Percentiles rank a stretch among this genome's conserved stretches.
phyloP scores from a whole-genome alignment of 1,284 basidiomycete genomes.

The Puccinia horiana region DNA sequence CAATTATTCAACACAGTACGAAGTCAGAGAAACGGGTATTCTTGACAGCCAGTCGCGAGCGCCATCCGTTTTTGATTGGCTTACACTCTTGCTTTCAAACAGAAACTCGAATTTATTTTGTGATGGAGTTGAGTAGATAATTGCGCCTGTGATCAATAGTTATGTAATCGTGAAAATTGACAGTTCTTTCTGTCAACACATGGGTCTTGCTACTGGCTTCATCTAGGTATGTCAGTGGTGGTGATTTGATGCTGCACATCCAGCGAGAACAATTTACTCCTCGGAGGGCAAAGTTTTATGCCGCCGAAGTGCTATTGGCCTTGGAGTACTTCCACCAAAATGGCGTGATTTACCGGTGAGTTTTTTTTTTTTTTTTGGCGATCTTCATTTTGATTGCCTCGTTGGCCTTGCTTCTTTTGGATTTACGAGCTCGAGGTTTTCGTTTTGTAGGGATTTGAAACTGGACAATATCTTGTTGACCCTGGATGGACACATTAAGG shows the following conservation, averaged over 20 bases:
- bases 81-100: constrained; percentile 99
- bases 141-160: neutral
- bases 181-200: neutral
- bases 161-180: neutral
- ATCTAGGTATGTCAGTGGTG: constrained; percentile 66
- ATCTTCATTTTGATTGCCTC: neutral
- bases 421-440: constrained; percentile 15
- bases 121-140: constrained; percentile 66
- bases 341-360: constrained; percentile 86
- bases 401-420: neutral
- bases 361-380: constrained; percentile 53
- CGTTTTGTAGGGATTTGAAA: constrained; percentile 77
- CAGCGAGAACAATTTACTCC: constrained; percentile 78
- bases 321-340: constrained; percentile 98
- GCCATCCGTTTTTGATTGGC: constrained; percentile 95
- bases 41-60: constrained; percentile 88
- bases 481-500: constrained; percentile 95
- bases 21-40: constrained; percentile 99
- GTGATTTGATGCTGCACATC: constrained; percentile 79
- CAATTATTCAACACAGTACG: constrained; percentile 67
- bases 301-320: constrained; percentile 93
- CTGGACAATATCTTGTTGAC: constrained; percentile 97
- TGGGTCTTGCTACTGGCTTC: neutral
- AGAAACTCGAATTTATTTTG: constrained; percentile 89
- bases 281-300: constrained; percentile 93